Evolutionary conservation across 2,329 filamentous ascomycete species (phyloP), one percentile per base, ranked within the genome.

Genomic region (Nigrospora oryzae): DNA sequence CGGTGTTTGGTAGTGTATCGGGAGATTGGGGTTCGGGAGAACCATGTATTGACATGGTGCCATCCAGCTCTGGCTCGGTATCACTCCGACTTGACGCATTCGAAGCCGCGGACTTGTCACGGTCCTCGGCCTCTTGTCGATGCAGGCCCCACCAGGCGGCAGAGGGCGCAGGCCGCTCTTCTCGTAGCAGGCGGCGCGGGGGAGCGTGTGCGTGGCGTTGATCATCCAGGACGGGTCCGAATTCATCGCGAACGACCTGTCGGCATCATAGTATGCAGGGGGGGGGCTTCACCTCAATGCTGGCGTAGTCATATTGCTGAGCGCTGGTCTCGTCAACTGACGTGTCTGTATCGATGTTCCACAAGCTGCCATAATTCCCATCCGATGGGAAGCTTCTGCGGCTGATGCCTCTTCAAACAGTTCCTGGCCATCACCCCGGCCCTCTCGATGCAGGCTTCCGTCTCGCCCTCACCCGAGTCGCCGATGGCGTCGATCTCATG

Each of bases 121-220:
- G 4, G 19, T 6, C 19, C 23, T 28, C 23, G 23, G 23, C 23
- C 23, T 5, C 23, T 28, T 28, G 2, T 6, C 5, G 8, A 28
- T 28, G 5, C 23, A 10, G 23, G 5, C 23, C 37, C 14, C 35
- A 30, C 43, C 45, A 13, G 40, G 45, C 11, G 45, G 45, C 15
- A 46, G 14, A 4, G 45, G 8, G 19, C 40, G 40, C 13, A 46
- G 30, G 13, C 45, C 40, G 8, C 14, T 28, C 17, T 36, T 12
- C 23, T 40, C 32, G 40, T 46, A 46, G 23, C 23, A 46, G 31
- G 39, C 31, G 39, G 39, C 39, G 40, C 50, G 11, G 16, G 36
- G 23, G 15, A 43, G 19, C 11, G 12, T 16, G 6, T 35, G 15
- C 12, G 36, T 17, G 32, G 19, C 42, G 23, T 40, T 43, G 14